These are phyloP conservation scores for Rhodotorula mucilaginosa DNA, from an alignment of 1,284 basidiomycete species.

Conservation along the genomic window DNA sequence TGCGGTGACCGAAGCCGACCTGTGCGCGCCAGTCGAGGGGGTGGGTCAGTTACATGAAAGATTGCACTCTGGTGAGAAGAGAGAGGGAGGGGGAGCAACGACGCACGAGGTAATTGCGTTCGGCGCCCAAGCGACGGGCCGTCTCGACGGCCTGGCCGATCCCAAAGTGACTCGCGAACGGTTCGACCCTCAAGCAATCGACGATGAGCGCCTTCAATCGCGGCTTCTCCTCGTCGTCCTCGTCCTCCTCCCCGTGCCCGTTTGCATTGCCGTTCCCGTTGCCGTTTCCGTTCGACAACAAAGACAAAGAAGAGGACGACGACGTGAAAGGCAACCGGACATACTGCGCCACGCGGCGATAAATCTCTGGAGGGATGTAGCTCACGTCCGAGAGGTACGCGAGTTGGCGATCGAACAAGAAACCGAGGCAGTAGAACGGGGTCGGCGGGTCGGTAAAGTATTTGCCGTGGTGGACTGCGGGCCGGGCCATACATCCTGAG, in stretches of 20 bases:
- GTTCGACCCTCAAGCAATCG: conserved; percentile 64
- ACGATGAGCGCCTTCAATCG: conserved; percentile 60
- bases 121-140: conserved; percentile 59
- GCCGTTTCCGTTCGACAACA: background rate
- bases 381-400: conserved; percentile 66
- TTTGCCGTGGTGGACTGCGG: conserved; percentile 53
- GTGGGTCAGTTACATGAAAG: background rate
- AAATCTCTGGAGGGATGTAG: conserved; percentile 65
- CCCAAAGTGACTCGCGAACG: conserved; percentile 71
- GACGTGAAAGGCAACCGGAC: background rate
- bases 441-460: conserved; percentile 50
- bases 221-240: conserved; percentile 3
- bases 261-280: background rate
- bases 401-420: conserved; percentile 60
- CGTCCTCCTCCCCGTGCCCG: background rate
- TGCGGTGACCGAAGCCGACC: conserved; percentile 39
- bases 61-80: background rate
- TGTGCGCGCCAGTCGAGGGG: background rate
- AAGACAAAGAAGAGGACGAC: too few relatives aligned
- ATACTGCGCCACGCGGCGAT: conserved; percentile 49
- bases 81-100: background rate
- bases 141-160: conserved; percentile 59
- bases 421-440: conserved; percentile 71
- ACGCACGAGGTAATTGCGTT: conserved; percentile 60
- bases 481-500: too few relatives aligned